phyloP scores from a whole-genome alignment of 176 grass and related monocot genomes.

The Chrysopogon serrulatus region DNA sequence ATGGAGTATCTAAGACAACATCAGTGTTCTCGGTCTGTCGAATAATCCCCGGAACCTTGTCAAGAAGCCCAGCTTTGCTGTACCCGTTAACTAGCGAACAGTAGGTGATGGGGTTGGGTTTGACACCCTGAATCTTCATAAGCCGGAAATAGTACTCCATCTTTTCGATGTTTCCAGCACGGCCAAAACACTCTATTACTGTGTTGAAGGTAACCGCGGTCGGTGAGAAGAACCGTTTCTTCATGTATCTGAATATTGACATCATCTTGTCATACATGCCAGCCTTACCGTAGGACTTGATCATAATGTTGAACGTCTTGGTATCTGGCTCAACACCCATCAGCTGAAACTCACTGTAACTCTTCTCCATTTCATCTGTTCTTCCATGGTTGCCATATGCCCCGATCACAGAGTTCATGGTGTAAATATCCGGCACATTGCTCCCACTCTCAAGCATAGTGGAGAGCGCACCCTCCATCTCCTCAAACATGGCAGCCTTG shows the following conservation, averaged over 20 bases:
- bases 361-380: conserved; percentile 71
- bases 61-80: conserved; percentile 60
- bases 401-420: conserved; percentile 88
- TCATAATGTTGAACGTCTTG: conserved; percentile 74
- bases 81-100: conserved; percentile 79
- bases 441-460: conserved; percentile 68
- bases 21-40: conserved; percentile 77
- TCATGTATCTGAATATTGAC: conserved; percentile 69
- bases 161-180: conserved; percentile 65
- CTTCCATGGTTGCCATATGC: conserved; percentile 66
- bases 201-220: conserved; percentile 66
- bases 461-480: conserved; percentile 59
- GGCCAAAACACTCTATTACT: conserved; percentile 73
- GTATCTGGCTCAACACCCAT: conserved; percentile 79
- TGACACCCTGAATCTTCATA: conserved; percentile 85
- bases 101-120: conserved; percentile 78
- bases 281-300: conserved; percentile 75
- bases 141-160: conserved; percentile 86
- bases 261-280: conserved; percentile 60
- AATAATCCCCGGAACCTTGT: conserved; percentile 68
- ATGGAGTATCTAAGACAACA: conserved; percentile 71
- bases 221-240: conserved; percentile 57
- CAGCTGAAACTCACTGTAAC: conserved; percentile 71
- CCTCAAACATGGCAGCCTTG: conserved; percentile 57
- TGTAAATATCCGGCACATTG: conserved; percentile 66